These are phyloP conservation scores for Myxozyma vanderwaltii DNA, from an alignment of 805 yeast genomes.

Conservation along the genomic window DNA sequence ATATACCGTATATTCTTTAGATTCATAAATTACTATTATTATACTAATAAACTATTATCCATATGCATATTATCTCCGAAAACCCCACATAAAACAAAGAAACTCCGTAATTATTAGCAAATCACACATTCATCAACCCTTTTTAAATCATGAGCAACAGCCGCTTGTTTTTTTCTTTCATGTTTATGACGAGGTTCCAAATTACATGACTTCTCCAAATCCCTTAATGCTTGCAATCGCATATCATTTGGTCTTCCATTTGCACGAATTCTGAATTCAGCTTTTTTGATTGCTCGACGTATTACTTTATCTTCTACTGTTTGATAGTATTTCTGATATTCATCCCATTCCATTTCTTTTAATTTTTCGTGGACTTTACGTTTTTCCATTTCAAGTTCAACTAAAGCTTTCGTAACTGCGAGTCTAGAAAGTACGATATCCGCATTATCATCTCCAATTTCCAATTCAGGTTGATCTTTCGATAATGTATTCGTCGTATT, in stretches of 20 bases:
- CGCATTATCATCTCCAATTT: neutral
- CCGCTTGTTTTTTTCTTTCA: neutral
- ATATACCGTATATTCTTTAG: neutral
- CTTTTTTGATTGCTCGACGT: slow-evolving; percentile 4
- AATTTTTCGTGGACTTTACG: slow-evolving; percentile 3
- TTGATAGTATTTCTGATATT: slow-evolving; percentile 6
- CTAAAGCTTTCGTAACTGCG: slow-evolving; percentile 9
- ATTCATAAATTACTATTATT: neutral
- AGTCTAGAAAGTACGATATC: neutral
- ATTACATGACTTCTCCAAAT: slow-evolving; percentile 1
- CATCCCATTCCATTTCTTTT: slow-evolving; percentile 4
- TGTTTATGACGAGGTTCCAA: slow-evolving; percentile 1
- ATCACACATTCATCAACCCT: slow-evolving; percentile 5
- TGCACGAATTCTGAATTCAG: neutral
- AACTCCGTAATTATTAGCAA: neutral
- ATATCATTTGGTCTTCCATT: neutral
- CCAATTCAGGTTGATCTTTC: neutral
- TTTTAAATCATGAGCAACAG: slow-evolving; percentile 4
- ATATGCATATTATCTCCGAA: neutral
- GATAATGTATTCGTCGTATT: neutral
- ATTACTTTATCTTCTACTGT: slow-evolving; percentile 7
- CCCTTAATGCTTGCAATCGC: neutral
- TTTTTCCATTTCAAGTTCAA: slow-evolving; percentile 6
- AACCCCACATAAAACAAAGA: neutral
- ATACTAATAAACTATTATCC: neutral